phyloP scores from a whole-genome alignment of 2,329 filamentous ascomycete genomes.

The Pseudogymnoascus sp. region DNA sequence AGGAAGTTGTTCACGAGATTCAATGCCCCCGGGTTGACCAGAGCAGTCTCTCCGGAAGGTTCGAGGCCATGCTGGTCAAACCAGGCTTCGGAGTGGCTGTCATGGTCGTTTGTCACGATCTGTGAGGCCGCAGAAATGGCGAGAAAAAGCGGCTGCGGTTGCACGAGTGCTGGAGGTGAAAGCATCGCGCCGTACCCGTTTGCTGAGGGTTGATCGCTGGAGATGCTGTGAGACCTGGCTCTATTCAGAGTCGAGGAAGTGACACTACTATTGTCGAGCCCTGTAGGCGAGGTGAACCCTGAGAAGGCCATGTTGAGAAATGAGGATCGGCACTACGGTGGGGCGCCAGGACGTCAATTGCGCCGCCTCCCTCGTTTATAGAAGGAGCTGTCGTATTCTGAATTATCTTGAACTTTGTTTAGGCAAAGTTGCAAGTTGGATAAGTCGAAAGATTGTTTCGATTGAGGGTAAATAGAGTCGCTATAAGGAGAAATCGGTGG shows the following conservation, averaged over 20 bases:
- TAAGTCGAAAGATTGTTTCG: background rate
- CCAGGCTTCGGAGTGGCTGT: conserved; percentile 62
- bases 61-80: conserved; percentile 61
- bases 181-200: conserved; percentile 50
- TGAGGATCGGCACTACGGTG: background rate
- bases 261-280: background rate
- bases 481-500: background rate
- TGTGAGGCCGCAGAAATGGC: conserved; percentile 81
- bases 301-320: conserved; percentile 3
- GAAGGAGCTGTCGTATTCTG: background rate
- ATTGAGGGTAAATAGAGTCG: background rate
- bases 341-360: conserved; percentile 6
- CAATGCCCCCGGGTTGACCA: conserved; percentile 67
- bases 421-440: background rate
- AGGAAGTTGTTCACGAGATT: conserved; percentile 83
- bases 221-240: conserved; percentile 48
- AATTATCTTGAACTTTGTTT: background rate
- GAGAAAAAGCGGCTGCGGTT: conserved; percentile 79
- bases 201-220: conserved; percentile 61
- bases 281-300: conserved; percentile 3
- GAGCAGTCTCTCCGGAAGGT: conserved; percentile 57
- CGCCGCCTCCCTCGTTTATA: background rate
- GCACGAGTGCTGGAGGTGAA: conserved; percentile 60
- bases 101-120: conserved; percentile 82
- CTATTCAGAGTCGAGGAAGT: background rate